Base-by-base conservation (phyloP, 2,329 filamentous ascomycete species). In the Onygena corvina region DNA sequence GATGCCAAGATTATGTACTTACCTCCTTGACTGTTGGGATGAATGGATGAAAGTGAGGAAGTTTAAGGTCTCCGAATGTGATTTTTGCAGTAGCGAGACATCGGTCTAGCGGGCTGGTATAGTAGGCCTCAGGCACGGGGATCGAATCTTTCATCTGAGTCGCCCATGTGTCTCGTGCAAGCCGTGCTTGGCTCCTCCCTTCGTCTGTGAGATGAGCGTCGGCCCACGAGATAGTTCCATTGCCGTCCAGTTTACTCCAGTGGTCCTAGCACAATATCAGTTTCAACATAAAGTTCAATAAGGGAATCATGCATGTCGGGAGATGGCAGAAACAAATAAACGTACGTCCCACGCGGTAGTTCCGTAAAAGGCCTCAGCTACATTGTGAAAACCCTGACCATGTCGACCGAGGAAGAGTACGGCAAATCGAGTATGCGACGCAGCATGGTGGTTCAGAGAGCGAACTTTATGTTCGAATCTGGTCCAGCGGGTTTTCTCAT, bases 311-410 rank as follows among this genome's bases (percentile, higher is more conserved):
- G 29, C 48, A 14, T 11, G 35, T 33, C 40, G 27, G 36, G 6
- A 12, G 46, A 20, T 27, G 27, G n/a, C n/a, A n/a, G n/a, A n/a
- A n/a, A n/a, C n/a, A n/a, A n/a, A 35, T 12, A 11, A 21, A 63
- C 68, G 46, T 64, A 76, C 74, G 62, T 82, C 76, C 79, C 79
- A 81, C 2, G 70, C 69, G 11, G 72, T 67, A 0, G 74, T 79
- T 25, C 77, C 78, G 53, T 79, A 81, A 52, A 68, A 72, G 2
- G 63, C 58, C 57, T 81, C 74, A 1, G 77, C 79, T 9, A 77
- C 76, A 57, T 82, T 82, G 62, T 81, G 76, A 52, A 69, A 69
- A 3, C 78, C 78, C 60, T 81, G 71, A 18, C 79, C 79, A 58
- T 82, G 79, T 23, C 79, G 71, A 35, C 75, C 77, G 31, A 80